phyloP scores from a whole-genome alignment of 2,329 filamentous ascomycete species.

The Penicillium capsulatum region DNA sequence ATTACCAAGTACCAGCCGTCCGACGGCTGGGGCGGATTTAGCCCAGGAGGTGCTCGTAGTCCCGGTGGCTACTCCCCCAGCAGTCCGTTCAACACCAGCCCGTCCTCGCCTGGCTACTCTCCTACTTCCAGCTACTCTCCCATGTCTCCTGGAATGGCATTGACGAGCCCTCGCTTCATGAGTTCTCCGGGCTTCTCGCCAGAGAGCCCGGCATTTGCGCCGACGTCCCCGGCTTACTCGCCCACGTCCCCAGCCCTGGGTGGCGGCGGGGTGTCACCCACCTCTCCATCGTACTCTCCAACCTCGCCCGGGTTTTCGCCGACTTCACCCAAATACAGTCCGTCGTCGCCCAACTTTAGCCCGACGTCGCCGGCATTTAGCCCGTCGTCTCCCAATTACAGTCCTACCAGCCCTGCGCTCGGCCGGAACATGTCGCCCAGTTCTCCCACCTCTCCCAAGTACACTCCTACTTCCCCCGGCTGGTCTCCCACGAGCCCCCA shows the following conservation, averaged over 20 bases:
- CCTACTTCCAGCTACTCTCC: slow-evolving; percentile 65
- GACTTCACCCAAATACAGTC: slow-evolving; percentile 58
- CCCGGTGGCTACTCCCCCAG: slow-evolving; percentile 61
- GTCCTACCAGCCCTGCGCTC: slow-evolving; percentile 51
- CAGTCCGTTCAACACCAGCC: slow-evolving; percentile 71
- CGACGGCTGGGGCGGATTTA: slow-evolving; percentile 61
- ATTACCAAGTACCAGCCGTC: slow-evolving; percentile 64
- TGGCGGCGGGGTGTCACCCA: slow-evolving; percentile 62
- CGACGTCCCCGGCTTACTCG: slow-evolving; percentile 63
- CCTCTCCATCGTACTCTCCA: slow-evolving; percentile 51
- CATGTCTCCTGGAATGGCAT: slow-evolving; percentile 63
- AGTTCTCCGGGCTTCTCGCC: slow-evolving; percentile 54
- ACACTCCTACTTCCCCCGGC: slow-evolving; percentile 54
- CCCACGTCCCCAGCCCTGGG: slow-evolving; percentile 65
- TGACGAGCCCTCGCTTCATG: slow-evolving; percentile 53
- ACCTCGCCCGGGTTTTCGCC: slow-evolving; percentile 55
- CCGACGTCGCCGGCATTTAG: slow-evolving; percentile 50
- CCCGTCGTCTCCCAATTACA: slow-evolving; percentile 58
- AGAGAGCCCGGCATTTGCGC: slow-evolving; percentile 52
- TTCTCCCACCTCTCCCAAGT: slow-evolving; percentile 51
- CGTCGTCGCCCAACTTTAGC: slow-evolving; percentile 55
- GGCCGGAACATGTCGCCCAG: slow-evolving; percentile 43
- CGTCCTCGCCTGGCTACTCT: slow-evolving; percentile 65
- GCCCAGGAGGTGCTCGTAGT: slow-evolving; percentile 61
- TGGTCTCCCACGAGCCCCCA: slow-evolving; percentile 47